These are phyloP conservation scores for Aurifilum marmelostoma DNA, from an alignment of 2,329 filamentous ascomycete genomes.

Conservation along the genomic window DNA sequence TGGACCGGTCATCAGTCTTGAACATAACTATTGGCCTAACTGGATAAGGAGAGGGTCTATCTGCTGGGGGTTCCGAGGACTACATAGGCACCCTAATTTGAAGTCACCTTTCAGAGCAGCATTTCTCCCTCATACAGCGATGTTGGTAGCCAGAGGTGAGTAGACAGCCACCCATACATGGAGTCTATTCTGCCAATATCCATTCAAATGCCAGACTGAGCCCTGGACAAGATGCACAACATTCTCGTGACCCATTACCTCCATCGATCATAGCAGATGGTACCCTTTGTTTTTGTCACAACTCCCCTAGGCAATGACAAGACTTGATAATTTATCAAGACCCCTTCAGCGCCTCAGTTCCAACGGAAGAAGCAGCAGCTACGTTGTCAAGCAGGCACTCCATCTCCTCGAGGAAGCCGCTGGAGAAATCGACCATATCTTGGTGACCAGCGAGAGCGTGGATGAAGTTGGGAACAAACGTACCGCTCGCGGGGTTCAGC, in stretches of 20 bases:
- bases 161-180: not conserved
- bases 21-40: not conserved
- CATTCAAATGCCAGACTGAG: not conserved
- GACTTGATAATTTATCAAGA: not conserved
- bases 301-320: not conserved
- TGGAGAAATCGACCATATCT: not conserved
- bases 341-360: not conserved
- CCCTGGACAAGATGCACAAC: not conserved
- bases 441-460: conserved; percentile 11
- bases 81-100: not conserved
- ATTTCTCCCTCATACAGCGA: not conserved
- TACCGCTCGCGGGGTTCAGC: conserved; percentile 12
- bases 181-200: not conserved
- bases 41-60: not conserved
- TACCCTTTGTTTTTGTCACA: not conserved
- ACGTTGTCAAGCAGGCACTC: conserved; percentile 20
- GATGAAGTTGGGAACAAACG: conserved; percentile 15
- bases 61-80: not conserved
- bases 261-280: not conserved
- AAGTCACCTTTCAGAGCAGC: not conserved
- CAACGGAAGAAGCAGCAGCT: too few relatives aligned
- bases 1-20: not conserved
- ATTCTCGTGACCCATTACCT: not conserved
- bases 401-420: conserved; percentile 16
- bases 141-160: not conserved